Evolutionary conservation across 768 basidiomycete genomes (phyloP), one percentile per base, ranked within the genome.

Genomic region (Mycena belliarum): DNA sequence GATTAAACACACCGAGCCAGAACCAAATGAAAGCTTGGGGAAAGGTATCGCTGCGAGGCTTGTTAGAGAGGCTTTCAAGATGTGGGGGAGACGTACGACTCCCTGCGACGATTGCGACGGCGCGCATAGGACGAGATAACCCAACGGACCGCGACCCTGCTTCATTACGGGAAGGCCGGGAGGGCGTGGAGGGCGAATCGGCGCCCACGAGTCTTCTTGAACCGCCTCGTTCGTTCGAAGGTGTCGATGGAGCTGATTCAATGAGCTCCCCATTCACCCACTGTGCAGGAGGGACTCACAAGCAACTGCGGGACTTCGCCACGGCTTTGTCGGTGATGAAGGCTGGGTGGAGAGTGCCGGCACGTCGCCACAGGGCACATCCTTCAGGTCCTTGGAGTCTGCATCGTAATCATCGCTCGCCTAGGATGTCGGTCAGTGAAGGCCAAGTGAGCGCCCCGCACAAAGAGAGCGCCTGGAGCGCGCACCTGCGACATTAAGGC

Each of bases 151-250:
- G 12, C 9, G 28, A 46, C 37, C 47, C 43, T 6, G 28, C 7
- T n/a, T 26, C 38, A 18, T 24, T 25, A 28, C 56, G 35, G 7
- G 49, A 21, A 57, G 56, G 49, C 9, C 49, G 49, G 45, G 56
- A 57, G 6, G 56, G 56, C n/a, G 56, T 58, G 38, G 32, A 38
- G 16, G 57, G 57, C 6, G 57, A 41, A 7, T n/a, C 2, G 21
- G 32, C 24, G n/a, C 2, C 28, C 11, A 28, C 15, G 7, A 8
- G 20, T 2, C 4, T n/a, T 3, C 26, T 46, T 15, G 6, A 35
- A 40, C 25, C 38, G 9, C 25, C 38, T 4, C 45, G 44, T 41
- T 15, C 18, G 12, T n/a, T 52, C 16, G 37, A 16, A 0, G 57
- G 57, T 2, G 57, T 58, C 8, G 38, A 40, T 1, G 57, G 57